Percentiles rank a stretch among this genome's conserved stretches.
Conservation (phyloP, 2,329 filamentous ascomycete genomes). For the Fusarium sp. region DNA sequence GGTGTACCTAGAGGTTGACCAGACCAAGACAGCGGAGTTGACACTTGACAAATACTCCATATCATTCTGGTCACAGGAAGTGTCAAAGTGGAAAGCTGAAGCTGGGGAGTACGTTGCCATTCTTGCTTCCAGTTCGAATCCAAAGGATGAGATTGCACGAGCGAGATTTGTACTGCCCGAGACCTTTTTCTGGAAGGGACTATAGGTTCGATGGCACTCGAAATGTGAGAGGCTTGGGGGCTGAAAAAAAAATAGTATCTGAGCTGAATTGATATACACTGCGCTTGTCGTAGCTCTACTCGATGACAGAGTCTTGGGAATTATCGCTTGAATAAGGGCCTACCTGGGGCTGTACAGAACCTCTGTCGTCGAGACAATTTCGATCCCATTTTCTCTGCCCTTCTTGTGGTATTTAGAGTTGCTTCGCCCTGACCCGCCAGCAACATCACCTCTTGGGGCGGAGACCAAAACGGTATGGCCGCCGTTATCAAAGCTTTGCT, state of each 20-base stretch:
- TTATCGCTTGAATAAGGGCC: neutral
- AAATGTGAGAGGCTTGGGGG: too few relatives aligned
- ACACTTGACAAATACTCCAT: constrained; percentile 39
- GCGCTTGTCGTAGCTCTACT: neutral
- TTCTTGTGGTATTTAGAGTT: neutral
- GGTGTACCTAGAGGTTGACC: neutral
- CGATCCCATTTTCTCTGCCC: constrained; percentile 13
- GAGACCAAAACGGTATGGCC: constrained; percentile 29
- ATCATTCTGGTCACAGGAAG: constrained; percentile 41
- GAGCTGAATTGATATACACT: neutral
- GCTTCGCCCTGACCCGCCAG: neutral
- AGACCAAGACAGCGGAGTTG: constrained; percentile 10
- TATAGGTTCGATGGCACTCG: neutral
- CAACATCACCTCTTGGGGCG: neutral
- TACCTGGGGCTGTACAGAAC: constrained; percentile 35
- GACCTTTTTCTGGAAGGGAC: constrained; percentile 35
- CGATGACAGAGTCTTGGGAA: neutral
- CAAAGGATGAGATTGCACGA: constrained; percentile 29
- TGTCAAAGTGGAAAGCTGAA: constrained; percentile 38
- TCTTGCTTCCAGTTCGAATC: constrained; percentile 40
- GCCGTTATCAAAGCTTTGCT: constrained; percentile 11
- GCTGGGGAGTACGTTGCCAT: constrained; percentile 39
- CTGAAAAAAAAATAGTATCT: too few relatives aligned
- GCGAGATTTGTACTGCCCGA: constrained; percentile 13
- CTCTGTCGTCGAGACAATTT: constrained; percentile 38